Conservation (phyloP, 805 yeast species). For the Maudiozyma pseudohumilis region DNA sequence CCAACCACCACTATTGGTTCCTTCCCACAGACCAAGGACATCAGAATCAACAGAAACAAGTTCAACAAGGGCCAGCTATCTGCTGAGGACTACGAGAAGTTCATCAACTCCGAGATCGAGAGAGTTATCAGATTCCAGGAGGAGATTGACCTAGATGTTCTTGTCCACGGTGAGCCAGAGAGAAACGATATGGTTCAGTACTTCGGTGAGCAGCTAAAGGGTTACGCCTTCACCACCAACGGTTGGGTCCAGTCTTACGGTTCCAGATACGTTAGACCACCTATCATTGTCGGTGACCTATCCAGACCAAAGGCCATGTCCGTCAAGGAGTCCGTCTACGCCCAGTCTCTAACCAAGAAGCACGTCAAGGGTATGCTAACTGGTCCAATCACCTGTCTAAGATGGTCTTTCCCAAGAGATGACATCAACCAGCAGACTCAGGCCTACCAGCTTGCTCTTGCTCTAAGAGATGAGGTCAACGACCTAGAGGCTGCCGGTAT, state of each 20-base stretch:
- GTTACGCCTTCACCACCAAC: constrained; percentile 95
- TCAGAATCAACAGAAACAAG: constrained; percentile 97
- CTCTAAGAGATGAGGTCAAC: constrained; percentile 95
- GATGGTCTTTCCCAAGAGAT: constrained; percentile 99
- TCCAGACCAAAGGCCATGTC: constrained; percentile 98
- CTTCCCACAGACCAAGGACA: constrained; percentile 99
- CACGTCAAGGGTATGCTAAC: constrained; percentile 99
- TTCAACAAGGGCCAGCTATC: constrained; percentile 93
- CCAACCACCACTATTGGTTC: constrained; percentile 99
- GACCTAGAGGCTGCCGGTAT: constrained; percentile 98
- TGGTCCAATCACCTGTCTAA: constrained; percentile 98
- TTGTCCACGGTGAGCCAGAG: constrained; percentile 99
- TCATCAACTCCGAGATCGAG: constrained; percentile 94
- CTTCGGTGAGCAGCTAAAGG: constrained; percentile 97
- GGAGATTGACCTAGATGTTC: constrained; percentile 94
- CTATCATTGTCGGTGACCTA: constrained; percentile 97
- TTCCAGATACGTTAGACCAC: constrained; percentile 99
- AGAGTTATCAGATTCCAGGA: constrained; percentile 97
- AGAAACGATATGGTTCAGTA: constrained; percentile 99
- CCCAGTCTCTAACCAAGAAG: constrained; percentile 89
- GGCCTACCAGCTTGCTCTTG: constrained; percentile 93
- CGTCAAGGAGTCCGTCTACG: constrained; percentile 97
- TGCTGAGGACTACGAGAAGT: constrained; percentile 89
- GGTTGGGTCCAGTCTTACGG: constrained; percentile 99
- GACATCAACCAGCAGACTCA: constrained; percentile 89